Base-by-base conservation (phyloP, 441 rosid genomes). In the Geranium incanum region DNA sequence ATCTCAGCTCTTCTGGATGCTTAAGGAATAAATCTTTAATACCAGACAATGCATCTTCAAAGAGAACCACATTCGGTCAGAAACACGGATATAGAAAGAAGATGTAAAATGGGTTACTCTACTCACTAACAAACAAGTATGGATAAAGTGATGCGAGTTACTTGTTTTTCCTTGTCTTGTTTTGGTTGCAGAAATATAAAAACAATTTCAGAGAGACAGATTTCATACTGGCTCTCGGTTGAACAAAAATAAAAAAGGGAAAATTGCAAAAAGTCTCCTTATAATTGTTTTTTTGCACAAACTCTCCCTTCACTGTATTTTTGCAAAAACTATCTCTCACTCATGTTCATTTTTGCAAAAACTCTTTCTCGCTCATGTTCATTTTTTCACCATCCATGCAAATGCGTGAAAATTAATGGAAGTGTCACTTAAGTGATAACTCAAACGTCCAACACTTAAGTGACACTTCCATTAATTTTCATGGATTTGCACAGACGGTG, bases 11-110 rank as follows among this genome's bases (percentile, higher is more conserved):
- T 21, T 75, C 84, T 23, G 95, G 97, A 82, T 91, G 70, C 78
- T 79, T 83, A 62, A 64, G 72, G 72, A 91, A 78, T 68, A 95
- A 79, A 81, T 95, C 92, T 71, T 74, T 80, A 78, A 95, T 79
- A 6, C 99, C 98, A 74, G 55, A 36, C 74, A 95, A 79, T 15
- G 97, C 91, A 79, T 91, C 99, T 95, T 78, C 77, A 81, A 68
- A 70, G 67, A 69, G 62, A 71, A 72, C 79, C 3, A 59, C 64
- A 67, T 48, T 13, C 50, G 0, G 64, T 4, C 16, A 72, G 72
- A 79, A 68, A 16, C 38, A 33, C 38, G 45, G 43, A 66, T 33
- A 64, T 64, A 28, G 39, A 64, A 12, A 64, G 2, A 64, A 28
- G 18, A 33, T 21, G 5, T 36, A 39, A 64, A 28, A 64, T 33